These are phyloP conservation scores for Cyamopsis tetragonoloba DNA, from an alignment of 306 rosid genomes.

Conservation along the genomic window DNA sequence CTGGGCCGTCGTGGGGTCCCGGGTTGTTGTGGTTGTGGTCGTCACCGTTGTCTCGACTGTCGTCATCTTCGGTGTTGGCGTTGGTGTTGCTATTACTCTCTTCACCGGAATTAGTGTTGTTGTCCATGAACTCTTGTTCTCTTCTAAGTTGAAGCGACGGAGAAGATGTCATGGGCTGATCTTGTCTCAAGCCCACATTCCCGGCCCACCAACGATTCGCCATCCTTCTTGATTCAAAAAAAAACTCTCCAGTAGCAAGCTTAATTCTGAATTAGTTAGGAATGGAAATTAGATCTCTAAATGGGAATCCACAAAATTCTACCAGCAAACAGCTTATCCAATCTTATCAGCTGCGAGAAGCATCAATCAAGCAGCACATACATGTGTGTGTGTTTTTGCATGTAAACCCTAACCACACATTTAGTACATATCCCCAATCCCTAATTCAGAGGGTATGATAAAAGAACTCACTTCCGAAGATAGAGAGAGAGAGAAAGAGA, in stretches of 20 bases:
- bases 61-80: slow-evolving; percentile 48
- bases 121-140: slow-evolving; percentile 47
- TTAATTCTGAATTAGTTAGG: too few relatives aligned
- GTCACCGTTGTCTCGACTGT: slow-evolving; percentile 43
- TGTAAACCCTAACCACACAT: slow-evolving; percentile 56
- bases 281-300: too few relatives aligned
- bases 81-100: slow-evolving; percentile 46
- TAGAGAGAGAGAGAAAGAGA: not conserved
- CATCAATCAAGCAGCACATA: slow-evolving; percentile 24
- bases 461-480: slow-evolving; percentile 1
- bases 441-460: too few relatives aligned
- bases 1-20: slow-evolving; percentile 42
- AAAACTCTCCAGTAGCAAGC: too few relatives aligned
- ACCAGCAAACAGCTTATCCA: slow-evolving; percentile 39
- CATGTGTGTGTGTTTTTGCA: slow-evolving; percentile 45
- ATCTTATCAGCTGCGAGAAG: not conserved
- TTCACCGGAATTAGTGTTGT: slow-evolving; percentile 21
- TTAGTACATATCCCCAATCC: not conserved
- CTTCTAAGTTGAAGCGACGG: slow-evolving; percentile 51
- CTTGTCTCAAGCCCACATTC: slow-evolving; percentile 53
- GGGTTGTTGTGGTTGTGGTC: slow-evolving; percentile 34
- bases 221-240: slow-evolving; percentile 17
- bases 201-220: slow-evolving; percentile 90
- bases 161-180: slow-evolving; percentile 47
- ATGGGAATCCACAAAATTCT: too few relatives aligned